Evolutionary conservation across 2,329 filamentous ascomycete species (phyloP).

Genomic region (Beauveria sp.): DNA sequence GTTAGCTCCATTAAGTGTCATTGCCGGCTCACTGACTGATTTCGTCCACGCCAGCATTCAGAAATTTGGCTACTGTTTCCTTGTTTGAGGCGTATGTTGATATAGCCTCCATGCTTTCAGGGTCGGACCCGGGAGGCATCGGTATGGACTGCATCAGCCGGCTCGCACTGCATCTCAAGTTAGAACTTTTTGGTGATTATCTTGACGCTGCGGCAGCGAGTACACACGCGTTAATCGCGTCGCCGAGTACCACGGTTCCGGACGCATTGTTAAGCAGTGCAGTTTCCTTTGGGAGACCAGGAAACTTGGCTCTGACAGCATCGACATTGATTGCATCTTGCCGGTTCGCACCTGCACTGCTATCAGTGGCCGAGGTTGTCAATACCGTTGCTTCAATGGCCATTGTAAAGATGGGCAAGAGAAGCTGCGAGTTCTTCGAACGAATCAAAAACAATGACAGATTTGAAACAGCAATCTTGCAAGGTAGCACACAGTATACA

Average conservation of each 20-base stretch:
- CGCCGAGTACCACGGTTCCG: conserved; percentile 2
- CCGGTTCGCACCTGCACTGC: background rate
- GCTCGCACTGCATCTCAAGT: background rate
- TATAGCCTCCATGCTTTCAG: background rate
- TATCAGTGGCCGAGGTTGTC: too few relatives aligned
- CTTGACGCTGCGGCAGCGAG: background rate
- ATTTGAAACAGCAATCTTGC: too few relatives aligned
- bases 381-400: background rate
- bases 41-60: background rate
- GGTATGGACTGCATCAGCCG: conserved; percentile 11
- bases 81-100: background rate
- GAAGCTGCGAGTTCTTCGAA: too few relatives aligned
- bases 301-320: background rate
- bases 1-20: background rate
- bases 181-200: too few relatives aligned
- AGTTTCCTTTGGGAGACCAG: background rate
- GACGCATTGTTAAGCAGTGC: conserved; percentile 9
- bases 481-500: too few relatives aligned
- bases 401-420: background rate
- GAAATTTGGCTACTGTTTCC: background rate
- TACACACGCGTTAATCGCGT: background rate
- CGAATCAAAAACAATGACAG: too few relatives aligned
- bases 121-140: background rate
- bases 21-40: background rate
- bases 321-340: background rate